Conservation (phyloP, 2,329 filamentous ascomycete species). For the Ophiostoma sp. region DNA sequence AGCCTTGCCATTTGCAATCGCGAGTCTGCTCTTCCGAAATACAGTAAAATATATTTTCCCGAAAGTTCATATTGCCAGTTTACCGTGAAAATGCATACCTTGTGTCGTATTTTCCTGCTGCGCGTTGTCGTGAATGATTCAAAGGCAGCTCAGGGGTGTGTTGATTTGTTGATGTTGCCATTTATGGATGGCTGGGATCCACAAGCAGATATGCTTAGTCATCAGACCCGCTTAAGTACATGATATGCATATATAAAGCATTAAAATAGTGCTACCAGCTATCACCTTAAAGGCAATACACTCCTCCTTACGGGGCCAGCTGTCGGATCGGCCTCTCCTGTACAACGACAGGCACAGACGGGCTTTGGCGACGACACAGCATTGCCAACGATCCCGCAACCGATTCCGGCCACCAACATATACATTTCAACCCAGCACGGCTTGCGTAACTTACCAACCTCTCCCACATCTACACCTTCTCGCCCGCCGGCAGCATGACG, state of each 20-base stretch:
- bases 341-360: not conserved
- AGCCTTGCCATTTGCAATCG: not conserved
- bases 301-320: not conserved
- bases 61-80: too few species aligned
- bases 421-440: not conserved
- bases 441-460: not conserved
- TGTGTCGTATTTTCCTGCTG: not conserved
- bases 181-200: not conserved
- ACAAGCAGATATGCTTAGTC: not conserved
- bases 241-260: not conserved
- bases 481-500: conserved; percentile 49
- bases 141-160: not conserved
- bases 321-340: not conserved
- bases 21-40: not conserved
- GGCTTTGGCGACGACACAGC: not conserved
- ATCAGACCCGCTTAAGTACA: not conserved
- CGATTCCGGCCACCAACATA: not conserved
- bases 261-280: not conserved
- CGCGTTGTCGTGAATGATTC: not conserved
- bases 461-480: not conserved
- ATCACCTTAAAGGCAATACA: not conserved
- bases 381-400: not conserved
- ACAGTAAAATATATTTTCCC: not conserved
- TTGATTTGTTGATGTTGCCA: not conserved
- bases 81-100: too few species aligned